Conservation (phyloP, 2,329 filamentous ascomycete genomes). For the Hirsutella rhossiliensis region DNA sequence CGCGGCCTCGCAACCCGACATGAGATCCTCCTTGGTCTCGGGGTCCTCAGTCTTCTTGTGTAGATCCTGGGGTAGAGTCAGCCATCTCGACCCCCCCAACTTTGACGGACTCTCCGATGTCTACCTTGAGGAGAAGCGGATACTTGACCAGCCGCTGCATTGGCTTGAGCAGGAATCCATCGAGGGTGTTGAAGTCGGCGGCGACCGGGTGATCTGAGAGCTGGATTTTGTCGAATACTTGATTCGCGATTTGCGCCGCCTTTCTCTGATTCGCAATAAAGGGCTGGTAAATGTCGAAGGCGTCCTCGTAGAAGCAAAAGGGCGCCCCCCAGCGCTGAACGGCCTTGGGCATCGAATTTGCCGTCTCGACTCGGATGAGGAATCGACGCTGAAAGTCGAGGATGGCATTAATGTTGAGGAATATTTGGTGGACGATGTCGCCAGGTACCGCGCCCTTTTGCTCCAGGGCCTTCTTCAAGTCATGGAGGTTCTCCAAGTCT, state of each 20-base stretch:
- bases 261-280: constrained; percentile 96
- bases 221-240: constrained; percentile 78
- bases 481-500: constrained; percentile 86
- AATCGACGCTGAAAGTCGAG: constrained; percentile 93
- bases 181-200: constrained; percentile 74
- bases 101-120: constrained; percentile 4
- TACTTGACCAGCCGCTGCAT: constrained; percentile 96
- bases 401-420: constrained; percentile 89
- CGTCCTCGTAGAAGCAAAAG: constrained; percentile 73
- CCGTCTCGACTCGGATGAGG: constrained; percentile 89
- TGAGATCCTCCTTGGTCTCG: constrained; percentile 58
- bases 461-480: constrained; percentile 81
- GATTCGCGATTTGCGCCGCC: constrained; percentile 72
- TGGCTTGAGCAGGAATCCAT: constrained; percentile 88
- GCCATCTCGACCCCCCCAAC: neutral
- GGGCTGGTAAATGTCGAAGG: constrained; percentile 86
- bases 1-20: constrained; percentile 66
- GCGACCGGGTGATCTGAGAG: constrained; percentile 68
- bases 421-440: constrained; percentile 86
- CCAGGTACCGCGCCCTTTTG: constrained; percentile 80
- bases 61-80: constrained; percentile 48
- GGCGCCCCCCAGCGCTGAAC: constrained; percentile 92
- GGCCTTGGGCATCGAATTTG: constrained; percentile 66
- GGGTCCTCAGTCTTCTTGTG: constrained; percentile 74
- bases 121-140: constrained; percentile 73